phyloP scores from a whole-genome alignment of 2,329 filamentous ascomycete genomes.

The Phyllosticta capitalensis region DNA sequence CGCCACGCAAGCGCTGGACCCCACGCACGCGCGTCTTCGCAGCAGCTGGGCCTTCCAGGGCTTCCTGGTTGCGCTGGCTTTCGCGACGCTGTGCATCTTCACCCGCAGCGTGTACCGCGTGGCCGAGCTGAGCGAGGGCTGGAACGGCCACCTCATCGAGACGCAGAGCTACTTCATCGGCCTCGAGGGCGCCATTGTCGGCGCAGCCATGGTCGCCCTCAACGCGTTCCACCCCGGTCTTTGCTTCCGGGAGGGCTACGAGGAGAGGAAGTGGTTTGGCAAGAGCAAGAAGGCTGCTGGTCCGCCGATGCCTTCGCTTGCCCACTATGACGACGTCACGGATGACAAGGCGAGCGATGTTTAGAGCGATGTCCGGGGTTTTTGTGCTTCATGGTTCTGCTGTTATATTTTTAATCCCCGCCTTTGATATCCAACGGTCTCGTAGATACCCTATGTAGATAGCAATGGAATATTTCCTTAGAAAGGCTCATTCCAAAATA shows the following conservation, averaged over 20 bases:
- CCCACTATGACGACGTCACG: neutral
- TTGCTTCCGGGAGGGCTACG: slow-evolving; percentile 26
- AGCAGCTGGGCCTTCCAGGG: slow-evolving; percentile 38
- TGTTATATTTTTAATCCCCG: too few species aligned
- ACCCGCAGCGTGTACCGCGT: slow-evolving; percentile 57
- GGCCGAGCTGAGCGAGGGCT: slow-evolving; percentile 56
- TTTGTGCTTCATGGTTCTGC: too few species aligned
- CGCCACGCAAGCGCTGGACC: slow-evolving; percentile 18
- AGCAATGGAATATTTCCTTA: too few species aligned
- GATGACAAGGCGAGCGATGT: neutral
- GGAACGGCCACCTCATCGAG: slow-evolving; percentile 48
- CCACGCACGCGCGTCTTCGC: slow-evolving; percentile 19
- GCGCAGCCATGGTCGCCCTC: slow-evolving; percentile 23
- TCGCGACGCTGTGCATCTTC: slow-evolving; percentile 55
- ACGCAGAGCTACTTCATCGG: slow-evolving; percentile 31
- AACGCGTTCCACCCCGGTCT: slow-evolving; percentile 28
- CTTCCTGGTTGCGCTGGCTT: slow-evolving; percentile 46
- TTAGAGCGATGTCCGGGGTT: too few species aligned
- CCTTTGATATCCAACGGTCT: too few species aligned
- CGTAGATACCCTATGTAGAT: too few species aligned
- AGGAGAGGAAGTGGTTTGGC: slow-evolving; percentile 16
- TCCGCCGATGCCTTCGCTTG: neutral
- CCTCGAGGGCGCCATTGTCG: slow-evolving; percentile 27
- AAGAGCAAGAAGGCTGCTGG: slow-evolving; percentile 11
- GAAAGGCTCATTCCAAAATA: too few species aligned